phyloP scores from a whole-genome alignment of 2,329 filamentous ascomycete species.

The Cordyceps cicadae region DNA sequence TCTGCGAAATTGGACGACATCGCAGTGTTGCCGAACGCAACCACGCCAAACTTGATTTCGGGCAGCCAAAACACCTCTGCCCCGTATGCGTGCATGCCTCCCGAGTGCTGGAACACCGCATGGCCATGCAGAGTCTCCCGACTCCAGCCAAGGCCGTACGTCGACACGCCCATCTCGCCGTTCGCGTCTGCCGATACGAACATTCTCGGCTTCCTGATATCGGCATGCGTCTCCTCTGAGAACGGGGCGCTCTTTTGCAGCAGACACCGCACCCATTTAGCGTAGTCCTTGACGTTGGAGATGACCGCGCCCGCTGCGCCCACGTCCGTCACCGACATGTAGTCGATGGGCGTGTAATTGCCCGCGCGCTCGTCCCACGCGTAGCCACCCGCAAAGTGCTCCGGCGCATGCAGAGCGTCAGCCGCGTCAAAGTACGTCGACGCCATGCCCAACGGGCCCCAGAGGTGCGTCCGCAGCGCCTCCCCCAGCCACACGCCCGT shows the following conservation, averaged over 20 bases:
- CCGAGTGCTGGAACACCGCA: slow-evolving; percentile 23
- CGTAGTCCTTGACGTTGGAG: slow-evolving; percentile 30
- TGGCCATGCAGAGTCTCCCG: slow-evolving; percentile 20
- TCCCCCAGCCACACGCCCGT: slow-evolving; percentile 24
- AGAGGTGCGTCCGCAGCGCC: slow-evolving; percentile 30
- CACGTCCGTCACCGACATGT: slow-evolving; percentile 20
- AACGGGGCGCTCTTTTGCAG: slow-evolving; percentile 18
- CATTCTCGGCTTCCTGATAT: slow-evolving; percentile 22
- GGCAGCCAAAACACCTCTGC: slow-evolving; percentile 26
- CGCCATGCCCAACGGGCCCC: slow-evolving; percentile 33
- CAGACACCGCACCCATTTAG: slow-evolving; percentile 23
- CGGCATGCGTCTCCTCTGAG: slow-evolving; percentile 16
- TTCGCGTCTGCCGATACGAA: slow-evolving; percentile 19
- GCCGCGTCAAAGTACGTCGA: slow-evolving; percentile 28
- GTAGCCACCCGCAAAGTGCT: slow-evolving; percentile 30
- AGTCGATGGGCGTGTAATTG: slow-evolving; percentile 18
- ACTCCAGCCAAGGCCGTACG: slow-evolving; percentile 26
- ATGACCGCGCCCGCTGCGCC: slow-evolving; percentile 34
- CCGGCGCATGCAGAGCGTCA: slow-evolving; percentile 13
- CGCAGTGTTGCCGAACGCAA: slow-evolving; percentile 34
- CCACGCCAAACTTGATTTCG: slow-evolving; percentile 23
- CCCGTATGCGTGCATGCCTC: slow-evolving; percentile 21
- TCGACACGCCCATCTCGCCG: slow-evolving; percentile 14
- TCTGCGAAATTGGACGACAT: slow-evolving; percentile 26
- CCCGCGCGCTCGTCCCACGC: slow-evolving; percentile 22